A percentile compares a stretch with the other conserved stretches of the same genome.
phyloP scores from a whole-genome alignment of 768 basidiomycete species.

The Mrakia blollopis region DNA sequence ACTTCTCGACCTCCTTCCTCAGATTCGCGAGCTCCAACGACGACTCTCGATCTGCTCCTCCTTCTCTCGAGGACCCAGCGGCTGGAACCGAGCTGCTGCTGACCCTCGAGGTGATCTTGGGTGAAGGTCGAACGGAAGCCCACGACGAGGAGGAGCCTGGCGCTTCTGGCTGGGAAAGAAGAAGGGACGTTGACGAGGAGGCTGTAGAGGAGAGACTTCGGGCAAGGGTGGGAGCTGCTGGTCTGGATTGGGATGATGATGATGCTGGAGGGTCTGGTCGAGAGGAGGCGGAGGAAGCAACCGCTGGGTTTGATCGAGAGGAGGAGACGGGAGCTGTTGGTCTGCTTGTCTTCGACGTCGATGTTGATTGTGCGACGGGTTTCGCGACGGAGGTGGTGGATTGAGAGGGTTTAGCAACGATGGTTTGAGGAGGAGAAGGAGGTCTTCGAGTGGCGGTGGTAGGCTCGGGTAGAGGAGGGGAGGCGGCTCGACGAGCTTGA shows the following conservation, averaged over 20 bases:
- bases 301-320: background rate
- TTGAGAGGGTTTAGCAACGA: background rate
- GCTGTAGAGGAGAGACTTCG: background rate
- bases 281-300: background rate
- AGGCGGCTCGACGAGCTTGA: background rate
- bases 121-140: background rate
- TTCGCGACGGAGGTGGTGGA: no score
- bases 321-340: background rate
- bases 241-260: background rate
- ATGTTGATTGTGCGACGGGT: background rate
- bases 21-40: background rate
- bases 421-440: background rate
- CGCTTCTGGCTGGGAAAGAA: background rate
- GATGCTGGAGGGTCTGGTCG: background rate
- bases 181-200: background rate
- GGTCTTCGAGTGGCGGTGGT: background rate
- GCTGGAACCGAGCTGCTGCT: background rate
- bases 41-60: background rate
- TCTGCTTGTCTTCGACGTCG: background rate
- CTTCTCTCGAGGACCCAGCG: background rate
- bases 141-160: background rate
- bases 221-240: background rate
- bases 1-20: background rate
- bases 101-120: background rate
- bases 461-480: background rate